Conservation (phyloP, 164 flowering plant genomes). For the Buxus sempervirens region DNA sequence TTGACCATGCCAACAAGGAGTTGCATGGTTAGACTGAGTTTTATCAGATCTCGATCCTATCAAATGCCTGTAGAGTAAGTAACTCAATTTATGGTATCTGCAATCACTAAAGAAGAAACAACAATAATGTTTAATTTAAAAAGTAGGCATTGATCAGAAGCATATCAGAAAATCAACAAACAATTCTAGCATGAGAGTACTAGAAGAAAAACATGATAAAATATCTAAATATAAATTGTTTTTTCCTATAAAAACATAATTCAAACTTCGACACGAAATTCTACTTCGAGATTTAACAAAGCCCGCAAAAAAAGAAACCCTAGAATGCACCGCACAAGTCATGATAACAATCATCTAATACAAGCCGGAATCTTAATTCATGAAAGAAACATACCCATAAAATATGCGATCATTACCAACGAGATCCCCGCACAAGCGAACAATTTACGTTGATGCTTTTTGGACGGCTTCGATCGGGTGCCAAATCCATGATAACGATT, state of each 20-base stretch:
- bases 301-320: not conserved
- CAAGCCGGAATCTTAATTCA: constrained; percentile 93
- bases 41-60: no score
- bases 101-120: no score
- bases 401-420: constrained; percentile 63
- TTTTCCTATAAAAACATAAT: not conserved
- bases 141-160: no score
- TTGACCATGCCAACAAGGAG: no score
- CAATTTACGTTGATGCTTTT: constrained; percentile 59
- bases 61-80: no score
- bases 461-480: constrained; percentile 64
- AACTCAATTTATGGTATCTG: no score
- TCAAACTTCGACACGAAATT: not conserved
- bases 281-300: not conserved
- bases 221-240: no score
- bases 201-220: no score
- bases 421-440: constrained; percentile 68
- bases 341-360: constrained; percentile 31
- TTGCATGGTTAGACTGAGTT: no score
- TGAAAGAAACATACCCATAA: constrained; percentile 91
- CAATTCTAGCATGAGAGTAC: no score
- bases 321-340: not conserved
- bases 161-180: no score
- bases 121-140: no score
- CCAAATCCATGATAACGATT: constrained; percentile 76